phyloP scores from a whole-genome alignment of 768 basidiomycete genomes.

The Coprinopsis marcescibilis region DNA sequence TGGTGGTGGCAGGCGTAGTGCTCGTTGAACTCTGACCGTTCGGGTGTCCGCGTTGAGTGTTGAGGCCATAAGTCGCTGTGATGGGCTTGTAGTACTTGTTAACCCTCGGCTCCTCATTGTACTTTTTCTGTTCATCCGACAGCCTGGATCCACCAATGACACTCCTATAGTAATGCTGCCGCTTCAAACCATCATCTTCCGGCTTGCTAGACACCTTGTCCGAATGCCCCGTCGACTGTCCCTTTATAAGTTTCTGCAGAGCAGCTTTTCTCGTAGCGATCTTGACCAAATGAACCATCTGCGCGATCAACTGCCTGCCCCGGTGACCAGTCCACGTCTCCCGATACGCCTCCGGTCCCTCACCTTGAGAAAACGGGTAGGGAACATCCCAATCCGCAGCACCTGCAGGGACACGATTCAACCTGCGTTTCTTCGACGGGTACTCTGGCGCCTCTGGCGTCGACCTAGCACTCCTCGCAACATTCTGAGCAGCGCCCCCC shows the following conservation, averaged over 20 bases:
- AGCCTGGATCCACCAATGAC: neutral
- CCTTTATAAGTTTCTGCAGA: constrained; percentile 39
- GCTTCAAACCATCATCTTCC: neutral
- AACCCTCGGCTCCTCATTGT: constrained; percentile 13
- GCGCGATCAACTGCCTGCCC: constrained; percentile 52
- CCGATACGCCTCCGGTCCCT: constrained; percentile 64
- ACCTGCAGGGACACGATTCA: constrained; percentile 69
- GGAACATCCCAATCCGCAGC: constrained; percentile 81
- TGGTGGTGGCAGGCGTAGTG: neutral
- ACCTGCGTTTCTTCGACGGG: constrained; percentile 53
- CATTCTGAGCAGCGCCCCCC: neutral
- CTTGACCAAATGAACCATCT: constrained; percentile 57
- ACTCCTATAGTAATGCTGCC: neutral
- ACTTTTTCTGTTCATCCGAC: constrained; percentile 1
- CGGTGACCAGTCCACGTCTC: constrained; percentile 62
- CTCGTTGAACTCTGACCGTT: too few relatives aligned
- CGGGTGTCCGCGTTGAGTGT: neutral
- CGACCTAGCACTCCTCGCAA: neutral
- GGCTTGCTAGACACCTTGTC: constrained; percentile 8
- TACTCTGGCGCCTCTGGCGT: constrained; percentile 3
- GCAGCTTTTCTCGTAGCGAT: constrained; percentile 58
- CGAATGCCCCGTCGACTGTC: constrained; percentile 12
- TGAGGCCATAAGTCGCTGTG: constrained; percentile 25
- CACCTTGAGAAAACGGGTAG: constrained; percentile 66
- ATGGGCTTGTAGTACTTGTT: constrained; percentile 28